These are phyloP conservation scores for Phaeoacremonium minimum DNA, from an alignment of 2,329 filamentous ascomycete genomes.

Conservation along the genomic window DNA sequence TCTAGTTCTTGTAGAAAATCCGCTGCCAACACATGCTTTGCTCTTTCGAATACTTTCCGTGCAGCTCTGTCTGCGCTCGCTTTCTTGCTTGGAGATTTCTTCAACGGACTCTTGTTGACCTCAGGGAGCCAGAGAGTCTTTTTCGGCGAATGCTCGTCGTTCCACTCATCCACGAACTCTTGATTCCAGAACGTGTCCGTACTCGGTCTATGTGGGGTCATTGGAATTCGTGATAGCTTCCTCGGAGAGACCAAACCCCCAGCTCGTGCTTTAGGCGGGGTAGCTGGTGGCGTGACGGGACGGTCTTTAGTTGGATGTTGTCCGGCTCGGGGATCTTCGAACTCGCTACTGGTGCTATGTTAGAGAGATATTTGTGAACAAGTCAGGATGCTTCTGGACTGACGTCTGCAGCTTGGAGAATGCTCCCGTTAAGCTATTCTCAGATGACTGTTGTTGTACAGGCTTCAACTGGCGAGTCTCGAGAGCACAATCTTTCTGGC, in stretches of 20 bases:
- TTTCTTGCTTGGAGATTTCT: constrained; percentile 26
- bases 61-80: constrained; percentile 24
- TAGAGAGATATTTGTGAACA: no score
- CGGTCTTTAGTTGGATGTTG: background rate
- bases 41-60: constrained; percentile 58
- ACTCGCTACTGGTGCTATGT: no score
- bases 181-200: constrained; percentile 58
- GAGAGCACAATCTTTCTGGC: no score
- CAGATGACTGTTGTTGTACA: no score
- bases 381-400: no score
- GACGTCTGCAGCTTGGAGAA: constrained; percentile 3
- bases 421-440: no score
- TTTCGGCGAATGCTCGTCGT: constrained; percentile 52
- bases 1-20: constrained; percentile 69
- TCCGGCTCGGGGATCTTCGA: no score
- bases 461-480: no score
- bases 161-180: constrained; percentile 57
- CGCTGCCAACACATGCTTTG: constrained; percentile 59
- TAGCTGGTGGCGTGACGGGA: constrained; percentile 9
- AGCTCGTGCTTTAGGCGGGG: no score
- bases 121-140: constrained; percentile 28
- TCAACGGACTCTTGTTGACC: constrained; percentile 19
- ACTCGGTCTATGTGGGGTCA: constrained; percentile 47
- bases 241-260: constrained; percentile 22
- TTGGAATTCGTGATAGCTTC: constrained; percentile 39